Base-by-base conservation (phyloP, 495 filamentous ascomycete genomes). In the Annulohypoxylon stygium region DNA sequence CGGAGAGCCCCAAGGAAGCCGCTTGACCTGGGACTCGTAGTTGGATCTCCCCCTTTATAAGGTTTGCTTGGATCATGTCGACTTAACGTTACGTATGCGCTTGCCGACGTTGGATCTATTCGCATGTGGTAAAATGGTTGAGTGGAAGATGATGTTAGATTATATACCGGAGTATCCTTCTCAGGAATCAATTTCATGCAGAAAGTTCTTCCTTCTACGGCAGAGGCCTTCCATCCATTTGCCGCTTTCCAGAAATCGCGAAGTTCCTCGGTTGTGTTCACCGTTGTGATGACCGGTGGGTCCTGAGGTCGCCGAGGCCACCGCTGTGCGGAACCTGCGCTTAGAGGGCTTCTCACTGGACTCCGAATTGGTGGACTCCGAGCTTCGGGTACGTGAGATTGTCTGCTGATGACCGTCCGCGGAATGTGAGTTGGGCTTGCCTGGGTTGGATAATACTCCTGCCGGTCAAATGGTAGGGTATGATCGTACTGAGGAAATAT, bases 401-500 rank as follows among this genome's bases (percentile, higher is more conserved):
- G 79, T 53, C 87, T 78, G 79, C 84, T 89, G 75, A 90, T 89
- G 58, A 88, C 83, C 2, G 83, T 80, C 62, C 80, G 80, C 6
- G 88, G 87, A 67, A 90, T 85, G 74, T 88, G 80, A 25, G 85
- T 83, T 14, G 87, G 83, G 43, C 77, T 85, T 64, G 81, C 71
- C 78, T 86, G 86, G 3, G 87, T 89, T 10, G 91, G 90, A 62
- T 86, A 89, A 75, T 94, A 93, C 43, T 85, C 82, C 76, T 96
- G 93, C 62, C 89, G 87, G 65, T 86, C 85, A 25, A 93, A 84
- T 8, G 91, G 87, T 8, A 92, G 55, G n/a, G 87, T 86, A 9
- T 90, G 89, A 78, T 97, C 89, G 75, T 93, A 95, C n/a, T 84
- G 87, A 12, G 93, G 93, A 77, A 97, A 96, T 67, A 96, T 96